phyloP scores from a whole-genome alignment of 1,139 yeast genomes.

The Kodamaea anthophila region DNA sequence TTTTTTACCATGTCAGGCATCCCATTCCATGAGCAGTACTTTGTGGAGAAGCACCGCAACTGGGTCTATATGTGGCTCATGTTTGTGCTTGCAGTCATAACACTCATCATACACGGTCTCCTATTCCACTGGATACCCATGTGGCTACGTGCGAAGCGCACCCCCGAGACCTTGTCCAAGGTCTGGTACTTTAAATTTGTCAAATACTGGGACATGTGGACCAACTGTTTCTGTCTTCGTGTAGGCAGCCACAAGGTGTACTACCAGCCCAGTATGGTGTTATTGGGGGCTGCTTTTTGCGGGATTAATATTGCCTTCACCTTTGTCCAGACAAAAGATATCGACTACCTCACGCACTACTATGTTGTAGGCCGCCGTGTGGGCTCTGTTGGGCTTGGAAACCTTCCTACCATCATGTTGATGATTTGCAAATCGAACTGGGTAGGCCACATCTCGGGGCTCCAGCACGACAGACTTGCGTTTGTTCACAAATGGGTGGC shows the following conservation, averaged over 20 bases:
- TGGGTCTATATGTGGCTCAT: conserved; percentile 32
- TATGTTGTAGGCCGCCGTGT: conserved; percentile 41
- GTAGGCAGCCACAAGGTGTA: conserved; percentile 18
- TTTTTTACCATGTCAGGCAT: conserved; percentile 12
- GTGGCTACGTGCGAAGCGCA: conserved; percentile 13
- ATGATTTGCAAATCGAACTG: conserved; percentile 36
- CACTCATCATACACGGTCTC: conserved; percentile 33
- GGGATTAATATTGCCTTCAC: conserved; percentile 25
- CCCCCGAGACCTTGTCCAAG: conserved; percentile 7
- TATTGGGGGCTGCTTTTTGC: conserved; percentile 22
- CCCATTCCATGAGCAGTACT: conserved; percentile 26
- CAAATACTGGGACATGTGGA: conserved; percentile 24
- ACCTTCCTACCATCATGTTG: conserved; percentile 33
- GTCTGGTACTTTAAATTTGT: conserved; percentile 20
- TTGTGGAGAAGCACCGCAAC: conserved; percentile 32
- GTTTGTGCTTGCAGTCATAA: conserved; percentile 20
- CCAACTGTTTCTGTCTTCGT: conserved; percentile 18
- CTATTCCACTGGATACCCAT: conserved; percentile 39
- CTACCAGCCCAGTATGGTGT: conserved; percentile 37
- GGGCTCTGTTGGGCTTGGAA: conserved; percentile 38
- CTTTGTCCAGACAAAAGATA: conserved; percentile 27
- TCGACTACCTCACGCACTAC: conserved; percentile 32
- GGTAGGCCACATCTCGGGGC: conserved; percentile 35
- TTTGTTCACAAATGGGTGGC: conserved; percentile 43
- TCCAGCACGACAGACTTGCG: conserved; percentile 34